Evolutionary conservation across 805 yeast species (phyloP).

Genomic region (Metschnikowia anglica): DNA sequence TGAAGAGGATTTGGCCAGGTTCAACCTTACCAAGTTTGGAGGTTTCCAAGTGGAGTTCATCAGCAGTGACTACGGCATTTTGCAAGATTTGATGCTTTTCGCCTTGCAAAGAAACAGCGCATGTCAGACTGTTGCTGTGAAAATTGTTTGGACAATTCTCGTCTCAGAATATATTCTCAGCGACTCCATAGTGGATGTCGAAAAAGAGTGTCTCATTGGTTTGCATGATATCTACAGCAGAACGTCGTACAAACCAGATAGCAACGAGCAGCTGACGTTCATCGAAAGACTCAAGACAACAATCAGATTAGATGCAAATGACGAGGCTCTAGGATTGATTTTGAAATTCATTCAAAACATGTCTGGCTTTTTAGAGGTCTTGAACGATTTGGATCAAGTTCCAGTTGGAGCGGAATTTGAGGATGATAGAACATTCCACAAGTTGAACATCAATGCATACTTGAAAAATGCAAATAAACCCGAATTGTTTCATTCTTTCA

Average conservation of each 20-base stretch:
- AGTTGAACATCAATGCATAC: slow-evolving; percentile 71
- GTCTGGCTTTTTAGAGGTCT: slow-evolving; percentile 59
- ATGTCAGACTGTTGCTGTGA: slow-evolving; percentile 62
- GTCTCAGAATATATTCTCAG: slow-evolving; percentile 63
- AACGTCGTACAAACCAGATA: slow-evolving; percentile 55
- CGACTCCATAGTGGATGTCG: slow-evolving; percentile 58
- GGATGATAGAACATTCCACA: slow-evolving; percentile 81
- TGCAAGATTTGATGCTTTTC: slow-evolving; percentile 63
- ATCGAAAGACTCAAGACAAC: slow-evolving; percentile 49
- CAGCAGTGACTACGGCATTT: slow-evolving; percentile 53
- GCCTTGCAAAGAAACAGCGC: slow-evolving; percentile 64
- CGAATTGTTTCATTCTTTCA: slow-evolving; percentile 75
- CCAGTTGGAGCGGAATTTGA: slow-evolving; percentile 83
- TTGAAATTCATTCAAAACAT: slow-evolving; percentile 53
- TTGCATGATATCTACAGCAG: slow-evolving; percentile 63
- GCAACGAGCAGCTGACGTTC: slow-evolving; percentile 53
- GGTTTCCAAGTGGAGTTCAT: slow-evolving; percentile 71
- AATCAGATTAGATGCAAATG: slow-evolving; percentile 59
- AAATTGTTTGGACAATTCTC: slow-evolving; percentile 67
- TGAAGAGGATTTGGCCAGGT: slow-evolving; percentile 53
- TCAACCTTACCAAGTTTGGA: slow-evolving; percentile 60
- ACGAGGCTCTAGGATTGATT: slow-evolving; percentile 55
- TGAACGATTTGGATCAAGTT: slow-evolving; percentile 66
- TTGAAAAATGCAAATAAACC: slow-evolving; percentile 76
- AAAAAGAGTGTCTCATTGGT: slow-evolving; percentile 60